Conservation (phyloP, 2,329 filamentous ascomycete genomes). For the Aspergillus versicolor region DNA sequence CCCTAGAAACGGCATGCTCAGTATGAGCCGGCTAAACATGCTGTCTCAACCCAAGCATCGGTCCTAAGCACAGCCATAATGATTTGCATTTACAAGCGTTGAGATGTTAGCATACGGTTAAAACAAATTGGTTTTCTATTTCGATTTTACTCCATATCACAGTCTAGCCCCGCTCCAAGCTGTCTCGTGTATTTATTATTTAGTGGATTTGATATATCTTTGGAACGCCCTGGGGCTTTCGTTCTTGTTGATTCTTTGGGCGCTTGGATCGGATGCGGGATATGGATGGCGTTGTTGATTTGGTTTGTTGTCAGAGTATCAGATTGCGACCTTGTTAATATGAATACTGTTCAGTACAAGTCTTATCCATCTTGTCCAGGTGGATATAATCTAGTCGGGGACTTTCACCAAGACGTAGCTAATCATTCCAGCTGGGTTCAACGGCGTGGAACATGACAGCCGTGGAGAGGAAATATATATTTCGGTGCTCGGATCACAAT, state of each 20-base stretch:
- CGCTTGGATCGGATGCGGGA: slow-evolving; percentile 20
- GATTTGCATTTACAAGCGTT: slow-evolving; percentile 16
- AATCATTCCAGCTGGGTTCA: no score
- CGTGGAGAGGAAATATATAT: no score
- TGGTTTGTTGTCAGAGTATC: slow-evolving; percentile 1
- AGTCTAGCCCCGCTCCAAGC: slow-evolving; percentile 1
- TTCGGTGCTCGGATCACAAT: no score
- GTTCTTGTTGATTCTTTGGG: slow-evolving; percentile 11
- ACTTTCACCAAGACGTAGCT: no score
- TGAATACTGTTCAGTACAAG: no score
- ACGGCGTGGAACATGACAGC: no score
- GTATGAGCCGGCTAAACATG: slow-evolving; percentile 49
- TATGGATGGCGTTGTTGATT: slow-evolving; percentile 14
- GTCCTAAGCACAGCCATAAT: slow-evolving; percentile 18
- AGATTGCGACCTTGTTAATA: background rate
- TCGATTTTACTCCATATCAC: background rate
- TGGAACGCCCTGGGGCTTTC: background rate
- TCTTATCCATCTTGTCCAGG: no score
- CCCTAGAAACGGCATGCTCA: slow-evolving; percentile 36
- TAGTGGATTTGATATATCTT: slow-evolving; percentile 9
- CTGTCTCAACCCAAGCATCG: slow-evolving; percentile 47
- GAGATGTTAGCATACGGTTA: background rate
- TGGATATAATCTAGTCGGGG: no score
- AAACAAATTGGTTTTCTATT: slow-evolving; percentile 2
- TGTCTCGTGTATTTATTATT: slow-evolving; percentile 14